Base-by-base conservation (phyloP, 176 grass and related monocot genomes). In the Oryza glaberrima region DNA sequence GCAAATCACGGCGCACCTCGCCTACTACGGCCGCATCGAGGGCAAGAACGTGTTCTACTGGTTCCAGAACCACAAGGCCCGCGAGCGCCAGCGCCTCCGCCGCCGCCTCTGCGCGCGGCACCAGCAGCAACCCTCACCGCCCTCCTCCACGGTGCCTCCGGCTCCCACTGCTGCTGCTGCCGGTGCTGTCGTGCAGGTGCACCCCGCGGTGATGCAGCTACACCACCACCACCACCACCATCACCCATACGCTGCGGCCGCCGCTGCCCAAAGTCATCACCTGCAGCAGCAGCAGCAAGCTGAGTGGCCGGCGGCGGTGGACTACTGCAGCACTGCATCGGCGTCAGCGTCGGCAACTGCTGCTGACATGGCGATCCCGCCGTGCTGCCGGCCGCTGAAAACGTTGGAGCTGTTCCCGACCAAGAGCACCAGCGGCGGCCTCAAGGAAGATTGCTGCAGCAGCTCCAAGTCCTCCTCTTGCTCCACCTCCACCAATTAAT, bases 11-110 rank as follows among this genome's bases (percentile, higher is more conserved):
- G 95, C 95, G 30, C 90, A 94, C 66, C 92, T 97, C 35, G 78
- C 86, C 26, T 90, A 90, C 81, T 94, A 97, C 13, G 95, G 95
- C 73, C 93, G 86, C 81, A 97, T 97, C 34, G 95, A 97, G 88
- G 94, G 92, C 30, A 97, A 97, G 63, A 97, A 97, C 70, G 94
- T 97, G 38, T 97, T 97, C 83, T 97, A 97, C 83, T 97, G 94
- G 92, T 97, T 97, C 65, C 94, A 97, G 76, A 97, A 97, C 83
- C 94, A 97, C 88, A 97, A 97, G 86, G 94, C 94, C 26, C 88
- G 94, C 46, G 92, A 94, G 46, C 85, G 92, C 1, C 92, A 94
- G 90, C 88, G 92, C 2, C 90, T 97, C 70, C 92, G 92, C 19
- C 89, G 94, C 7, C 84, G 92, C 25, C 83, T 94, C 75, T 88